Base-by-base conservation (phyloP, 345 rosid species). In the Fremontodendron californicum region DNA sequence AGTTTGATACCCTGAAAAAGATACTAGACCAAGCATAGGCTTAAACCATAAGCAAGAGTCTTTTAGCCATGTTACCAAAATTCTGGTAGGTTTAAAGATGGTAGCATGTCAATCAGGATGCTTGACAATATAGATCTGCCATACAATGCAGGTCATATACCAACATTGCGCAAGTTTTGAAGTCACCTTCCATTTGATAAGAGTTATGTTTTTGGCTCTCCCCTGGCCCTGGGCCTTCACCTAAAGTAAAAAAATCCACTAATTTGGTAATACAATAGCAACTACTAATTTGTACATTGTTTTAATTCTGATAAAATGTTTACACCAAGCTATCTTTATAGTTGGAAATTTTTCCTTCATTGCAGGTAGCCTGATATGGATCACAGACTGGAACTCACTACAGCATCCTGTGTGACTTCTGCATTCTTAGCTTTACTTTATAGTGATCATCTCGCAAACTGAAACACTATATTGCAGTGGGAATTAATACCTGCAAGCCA, bases 61-160 rank as follows among this genome's bases (percentile, higher is more conserved):
- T 25, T 43, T 43, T 23, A 11, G n/a, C 35, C 18, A 6, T 68
- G 11, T 46, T 29, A 70, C 58, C 58, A 46, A 12, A 70, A 48
- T 46, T 70, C 16, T 70, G 74, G 74, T 70, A 60, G 65, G 37
- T 60, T 29, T 27, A 60, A 0, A 29, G 65, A 29, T 60, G 65
- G 39, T 60, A 51, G 40, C 16, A 29, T 27, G 73, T 69, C 73
- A 23, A 45, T 15, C 13, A 68, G 2, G 54, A 23, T 42, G 72
- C 35, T n/a, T n/a, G n/a, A n/a, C n/a, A n/a, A n/a, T n/a, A n/a
- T n/a, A n/a, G n/a, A n/a, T n/a, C n/a, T n/a, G n/a, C n/a, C n/a
- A n/a, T n/a, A 40, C 8, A 62, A 13, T 62, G 40, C 42, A 16
- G 43, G 67, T 31, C 40, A n/a, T 51, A n/a, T 51, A 18, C 49